Evolutionary conservation across 345 rosid species (phyloP).

Genomic region (Bruguiera sexangula): DNA sequence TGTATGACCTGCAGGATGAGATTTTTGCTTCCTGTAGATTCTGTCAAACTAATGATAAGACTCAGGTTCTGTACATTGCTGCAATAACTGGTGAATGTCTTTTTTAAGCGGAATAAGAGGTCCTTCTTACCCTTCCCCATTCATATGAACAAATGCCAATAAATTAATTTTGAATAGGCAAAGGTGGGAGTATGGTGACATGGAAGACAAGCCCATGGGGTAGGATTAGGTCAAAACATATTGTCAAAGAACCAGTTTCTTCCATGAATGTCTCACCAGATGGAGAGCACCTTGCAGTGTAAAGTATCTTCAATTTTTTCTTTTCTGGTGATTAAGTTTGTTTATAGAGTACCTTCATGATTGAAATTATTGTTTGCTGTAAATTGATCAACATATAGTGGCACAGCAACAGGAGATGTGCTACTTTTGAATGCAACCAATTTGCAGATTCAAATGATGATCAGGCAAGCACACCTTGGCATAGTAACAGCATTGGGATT

Average conservation of each 20-base stretch:
- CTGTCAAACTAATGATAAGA: slow-evolving; percentile 43
- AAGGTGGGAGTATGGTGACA: slow-evolving; percentile 63
- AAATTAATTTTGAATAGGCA: slow-evolving; percentile 33
- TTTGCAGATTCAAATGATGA: slow-evolving; percentile 39
- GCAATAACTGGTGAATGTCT: slow-evolving; percentile 62
- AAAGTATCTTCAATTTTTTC: slow-evolving; percentile 13
- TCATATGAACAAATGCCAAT: slow-evolving; percentile 3
- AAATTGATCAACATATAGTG: slow-evolving; percentile 45
- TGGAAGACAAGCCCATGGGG: slow-evolving; percentile 71
- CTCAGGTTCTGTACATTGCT: slow-evolving; percentile 56
- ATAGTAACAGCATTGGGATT: slow-evolving; percentile 76
- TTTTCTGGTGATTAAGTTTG: slow-evolving; percentile 6
- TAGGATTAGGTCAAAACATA: slow-evolving; percentile 52
- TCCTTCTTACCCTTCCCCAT: not conserved
- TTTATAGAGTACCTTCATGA: slow-evolving; percentile 2
- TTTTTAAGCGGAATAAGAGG: not conserved
- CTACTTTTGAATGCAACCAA: slow-evolving; percentile 47
- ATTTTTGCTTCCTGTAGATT: slow-evolving; percentile 75
- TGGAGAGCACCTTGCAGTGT: slow-evolving; percentile 82
- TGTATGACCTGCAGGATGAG: slow-evolving; percentile 60
- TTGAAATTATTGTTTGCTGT: not conserved
- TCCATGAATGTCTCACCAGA: slow-evolving; percentile 79
- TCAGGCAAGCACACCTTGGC: slow-evolving; percentile 79
- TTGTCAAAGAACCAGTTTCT: slow-evolving; percentile 48
- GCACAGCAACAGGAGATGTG: slow-evolving; percentile 68